Evolutionary conservation across 2,329 filamentous ascomycete species (phyloP).

Genomic region (Colletotrichum godetiae): DNA sequence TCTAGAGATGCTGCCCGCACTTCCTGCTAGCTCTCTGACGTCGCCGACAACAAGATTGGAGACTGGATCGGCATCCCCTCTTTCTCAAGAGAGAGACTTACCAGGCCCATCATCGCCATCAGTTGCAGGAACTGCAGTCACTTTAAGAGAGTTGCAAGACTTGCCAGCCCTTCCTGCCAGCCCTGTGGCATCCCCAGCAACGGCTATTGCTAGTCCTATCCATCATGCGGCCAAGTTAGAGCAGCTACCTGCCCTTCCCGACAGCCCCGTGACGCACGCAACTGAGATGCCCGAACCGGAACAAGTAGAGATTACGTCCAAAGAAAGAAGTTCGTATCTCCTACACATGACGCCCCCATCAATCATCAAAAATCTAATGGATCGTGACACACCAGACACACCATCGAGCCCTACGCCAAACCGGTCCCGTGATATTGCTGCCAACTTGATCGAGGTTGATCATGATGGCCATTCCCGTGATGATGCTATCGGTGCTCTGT

Average conservation of each 20-base stretch:
- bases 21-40: constrained; percentile 12
- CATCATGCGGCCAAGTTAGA: constrained; percentile 2
- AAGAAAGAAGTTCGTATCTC: constrained; percentile 56
- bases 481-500: neutral
- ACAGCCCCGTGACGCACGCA: constrained; percentile 25
- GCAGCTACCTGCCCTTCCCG: constrained; percentile 25
- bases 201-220: neutral
- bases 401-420: constrained; percentile 42
- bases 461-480: constrained; percentile 40
- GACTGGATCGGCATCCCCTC: neutral
- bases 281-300: constrained; percentile 49
- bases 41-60: neutral
- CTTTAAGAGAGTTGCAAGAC: constrained; percentile 2
- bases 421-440: constrained; percentile 35
- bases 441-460: constrained; percentile 37
- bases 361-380: constrained; percentile 42
- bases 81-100: neutral
- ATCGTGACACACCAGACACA: constrained; percentile 37
- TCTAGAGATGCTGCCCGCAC: constrained; percentile 3
- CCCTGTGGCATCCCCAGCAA: constrained; percentile 25
- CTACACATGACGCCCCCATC: constrained; percentile 52
- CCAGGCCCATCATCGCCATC: neutral
- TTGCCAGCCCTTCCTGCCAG: constrained; percentile 33
- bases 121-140: neutral
- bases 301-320: constrained; percentile 53